Base-by-base conservation (phyloP, 1,284 basidiomycete genomes). In the Athelia psychrophila region DNA sequence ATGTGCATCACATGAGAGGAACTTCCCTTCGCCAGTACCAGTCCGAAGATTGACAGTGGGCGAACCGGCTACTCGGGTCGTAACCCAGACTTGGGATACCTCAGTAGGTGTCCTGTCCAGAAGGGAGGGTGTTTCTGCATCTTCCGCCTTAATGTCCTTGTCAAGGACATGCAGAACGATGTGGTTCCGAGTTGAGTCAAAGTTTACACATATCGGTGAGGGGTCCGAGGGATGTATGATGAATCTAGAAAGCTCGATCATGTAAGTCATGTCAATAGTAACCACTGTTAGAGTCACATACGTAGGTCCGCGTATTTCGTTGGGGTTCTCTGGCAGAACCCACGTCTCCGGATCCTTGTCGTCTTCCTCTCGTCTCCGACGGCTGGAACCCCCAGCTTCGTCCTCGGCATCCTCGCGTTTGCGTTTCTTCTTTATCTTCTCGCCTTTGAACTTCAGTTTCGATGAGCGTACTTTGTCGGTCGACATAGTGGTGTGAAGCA, bases 11-110 rank as follows among this genome's bases (percentile, higher is more conserved):
- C 87, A 89, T 16, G 89, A 92, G 46, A 95, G 70, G 65, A 93
- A 95, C 66, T 92, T 93, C 18, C 91, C 91, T 64, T 90, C 88
- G 12, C 90, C 88, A n/a, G 80, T 81, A 9, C 88, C 88, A 32
- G 88, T 89, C 19, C 92, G 82, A 51, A 94, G 71, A 62, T 93
- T 95, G 61, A 94, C 79, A 19, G 89, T 92, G 9, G 81, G 66
- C 22, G 91, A 84, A 30, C 92, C 88, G 49, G 91, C 81, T 54
- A 97, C 79, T 58, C 93, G 77, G 38, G 91, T 86, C 50, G 81
- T 79, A 54, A 98, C 87, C 94, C 94, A 88, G 53, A 97, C 86
- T 68, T 95, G 86, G 50, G 91, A 75, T 55, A 95, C 83, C 52
- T 94, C 91, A 0, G 80, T 81, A 12, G 91, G 91, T 24, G 73